Evolutionary conservation across 768 basidiomycete genomes (phyloP).

Genomic region (Xerocomellus dryophilus): DNA sequence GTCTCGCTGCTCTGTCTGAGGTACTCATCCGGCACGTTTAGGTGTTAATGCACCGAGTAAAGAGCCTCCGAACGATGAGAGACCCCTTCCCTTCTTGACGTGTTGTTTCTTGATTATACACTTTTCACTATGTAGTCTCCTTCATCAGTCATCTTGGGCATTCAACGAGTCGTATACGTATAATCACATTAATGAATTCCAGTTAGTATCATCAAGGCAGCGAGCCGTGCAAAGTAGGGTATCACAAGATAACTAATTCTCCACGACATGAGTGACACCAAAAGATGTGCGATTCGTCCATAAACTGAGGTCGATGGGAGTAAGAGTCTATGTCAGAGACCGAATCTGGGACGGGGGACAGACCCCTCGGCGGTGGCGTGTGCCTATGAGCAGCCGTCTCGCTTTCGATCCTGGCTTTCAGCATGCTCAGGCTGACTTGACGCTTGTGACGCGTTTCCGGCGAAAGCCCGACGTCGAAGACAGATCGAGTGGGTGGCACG

Average conservation of each 20-base stretch:
- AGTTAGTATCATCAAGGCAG: conserved; percentile 10
- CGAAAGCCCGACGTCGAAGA: conserved; percentile 67
- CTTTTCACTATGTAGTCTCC: neutral
- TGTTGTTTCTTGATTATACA: conserved; percentile 6
- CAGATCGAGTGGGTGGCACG: conserved; percentile 47
- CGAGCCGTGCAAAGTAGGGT: conserved; percentile 1
- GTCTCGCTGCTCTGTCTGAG: neutral
- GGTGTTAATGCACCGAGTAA: conserved; percentile 45
- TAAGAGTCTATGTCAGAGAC: conserved; percentile 17
- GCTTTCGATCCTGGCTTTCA: conserved; percentile 86
- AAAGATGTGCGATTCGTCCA: conserved; percentile 87
- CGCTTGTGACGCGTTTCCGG: conserved; percentile 80
- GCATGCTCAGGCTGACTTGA: conserved; percentile 80
- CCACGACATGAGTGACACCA: conserved; percentile 85
- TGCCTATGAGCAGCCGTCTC: conserved; percentile 51
- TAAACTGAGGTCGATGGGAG: conserved; percentile 60
- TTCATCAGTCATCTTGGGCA: conserved; percentile 6
- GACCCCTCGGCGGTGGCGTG: conserved; percentile 52
- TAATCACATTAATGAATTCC: conserved; percentile 20
- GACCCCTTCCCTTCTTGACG: conserved; percentile 13
- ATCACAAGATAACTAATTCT: conserved; percentile 69
- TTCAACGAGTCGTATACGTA: conserved; percentile 12
- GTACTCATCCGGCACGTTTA: conserved; percentile 25
- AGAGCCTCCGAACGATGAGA: conserved; percentile 27
- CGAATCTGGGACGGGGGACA: conserved; percentile 49